Conservation (phyloP, 1,139 yeast genomes). For the Suhomyces panamericanus region DNA sequence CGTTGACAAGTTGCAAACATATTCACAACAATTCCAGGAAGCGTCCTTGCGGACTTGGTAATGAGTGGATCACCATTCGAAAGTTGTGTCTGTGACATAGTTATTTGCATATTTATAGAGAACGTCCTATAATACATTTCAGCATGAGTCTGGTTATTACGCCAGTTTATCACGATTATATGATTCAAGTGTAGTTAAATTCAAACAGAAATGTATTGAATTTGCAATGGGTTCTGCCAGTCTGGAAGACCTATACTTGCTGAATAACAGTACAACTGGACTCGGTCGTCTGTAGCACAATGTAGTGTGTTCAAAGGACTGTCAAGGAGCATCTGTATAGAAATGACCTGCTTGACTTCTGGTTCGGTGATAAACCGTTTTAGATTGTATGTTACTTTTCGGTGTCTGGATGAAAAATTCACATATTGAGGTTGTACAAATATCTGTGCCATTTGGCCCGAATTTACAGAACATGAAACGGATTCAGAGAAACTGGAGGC, state of each 20-base stretch:
- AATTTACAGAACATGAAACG: constrained; percentile 17
- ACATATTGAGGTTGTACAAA: constrained; percentile 22
- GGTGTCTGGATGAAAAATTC: constrained; percentile 13
- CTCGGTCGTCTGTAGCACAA: constrained; percentile 29
- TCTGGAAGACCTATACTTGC: constrained; percentile 20
- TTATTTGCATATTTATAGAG: background rate
- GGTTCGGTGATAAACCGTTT: constrained; percentile 15
- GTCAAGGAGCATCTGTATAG: constrained; percentile 16
- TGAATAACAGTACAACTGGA: constrained; percentile 22
- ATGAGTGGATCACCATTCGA: background rate
- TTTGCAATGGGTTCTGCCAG: constrained; percentile 25
- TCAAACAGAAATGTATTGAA: background rate
- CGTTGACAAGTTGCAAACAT: background rate
- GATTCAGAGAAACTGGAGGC: constrained; percentile 15
- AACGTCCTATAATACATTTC: no score
- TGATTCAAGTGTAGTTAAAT: background rate
- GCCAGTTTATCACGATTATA: background rate
- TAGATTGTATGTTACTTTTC: constrained; percentile 12
- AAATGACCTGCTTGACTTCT: constrained; percentile 15
- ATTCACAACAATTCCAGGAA: background rate
- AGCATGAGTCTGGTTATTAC: no score
- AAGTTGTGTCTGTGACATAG: background rate
- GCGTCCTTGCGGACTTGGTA: background rate
- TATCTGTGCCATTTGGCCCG: constrained; percentile 25
- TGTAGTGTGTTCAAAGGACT: constrained; percentile 15